A percentile compares a stretch with the other conserved stretches of the same genome.
These are phyloP conservation scores for Tricholoma terreum DNA, from an alignment of 768 basidiomycete genomes.

Conservation along the genomic window DNA sequence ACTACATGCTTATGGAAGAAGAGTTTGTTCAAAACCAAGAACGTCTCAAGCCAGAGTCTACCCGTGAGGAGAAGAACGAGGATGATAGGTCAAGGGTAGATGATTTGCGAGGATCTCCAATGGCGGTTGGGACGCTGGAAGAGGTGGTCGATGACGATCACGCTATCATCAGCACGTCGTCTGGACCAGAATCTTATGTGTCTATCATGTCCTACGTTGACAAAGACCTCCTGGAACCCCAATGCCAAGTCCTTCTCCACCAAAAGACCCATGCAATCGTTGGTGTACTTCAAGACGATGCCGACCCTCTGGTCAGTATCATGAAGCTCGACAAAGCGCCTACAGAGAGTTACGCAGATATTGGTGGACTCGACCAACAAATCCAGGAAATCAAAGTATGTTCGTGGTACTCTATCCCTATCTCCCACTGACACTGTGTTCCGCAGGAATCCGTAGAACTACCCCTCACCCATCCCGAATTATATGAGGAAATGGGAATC, in stretches of 20 bases:
- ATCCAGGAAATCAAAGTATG: slow-evolving; percentile 97
- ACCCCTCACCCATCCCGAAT: slow-evolving; percentile 94
- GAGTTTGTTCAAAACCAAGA: slow-evolving; percentile 94
- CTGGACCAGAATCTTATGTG: slow-evolving; percentile 95
- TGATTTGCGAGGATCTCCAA: slow-evolving; percentile 90
- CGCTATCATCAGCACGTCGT: slow-evolving; percentile 95
- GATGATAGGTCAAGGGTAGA: slow-evolving; percentile 93
- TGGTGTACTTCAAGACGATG: slow-evolving; percentile 93
- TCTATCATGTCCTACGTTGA: slow-evolving; percentile 98
- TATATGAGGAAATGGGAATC: slow-evolving; percentile 99
- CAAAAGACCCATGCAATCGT: slow-evolving; percentile 95
- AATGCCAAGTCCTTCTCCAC: slow-evolving; percentile 91
- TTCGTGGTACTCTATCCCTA: not conserved
- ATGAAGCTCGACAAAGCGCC: slow-evolving; percentile 99
- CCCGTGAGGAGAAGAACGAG: slow-evolving; percentile 92
- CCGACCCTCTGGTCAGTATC: slow-evolving; percentile 93
- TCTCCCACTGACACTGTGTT: not conserved
- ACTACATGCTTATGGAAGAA: slow-evolving; percentile 93
- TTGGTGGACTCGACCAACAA: slow-evolving; percentile 94
- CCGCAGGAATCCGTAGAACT: slow-evolving; percentile 93
- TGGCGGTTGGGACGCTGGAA: slow-evolving; percentile 98
- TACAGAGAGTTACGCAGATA: slow-evolving; percentile 97
- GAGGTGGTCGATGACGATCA: slow-evolving; percentile 99
- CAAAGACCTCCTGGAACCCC: slow-evolving; percentile 96
- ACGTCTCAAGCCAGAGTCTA: slow-evolving; percentile 80